Base-by-base conservation (phyloP, 176 grass and related monocot species). In the Eleusine coracana region DNA sequence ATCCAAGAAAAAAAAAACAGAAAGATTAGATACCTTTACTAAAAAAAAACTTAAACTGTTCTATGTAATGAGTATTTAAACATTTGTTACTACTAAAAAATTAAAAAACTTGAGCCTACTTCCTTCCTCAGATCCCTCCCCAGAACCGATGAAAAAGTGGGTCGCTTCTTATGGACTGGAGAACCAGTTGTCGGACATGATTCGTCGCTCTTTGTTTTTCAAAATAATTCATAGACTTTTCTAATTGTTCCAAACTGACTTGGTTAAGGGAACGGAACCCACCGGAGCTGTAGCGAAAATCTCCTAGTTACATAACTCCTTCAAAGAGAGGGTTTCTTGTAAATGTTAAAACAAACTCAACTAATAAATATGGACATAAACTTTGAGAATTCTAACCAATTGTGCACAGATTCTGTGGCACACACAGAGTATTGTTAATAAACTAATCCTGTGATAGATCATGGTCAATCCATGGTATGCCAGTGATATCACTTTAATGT, bases 241-340 rank as follows among this genome's bases (percentile, higher is more conserved):
- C 31, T 34, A 34, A 34, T 34, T 34, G 1, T 34, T 34, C 31
- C 31, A 34, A 34, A 34, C 31, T 34, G 31, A 34, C 31, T 34
- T 34, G 31, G 31, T 34, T 34, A 34, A 34, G 31, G 31, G 31
- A 34, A 34, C 2, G 31, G 31, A 34, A 34, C 31, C 31, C 31
- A 34, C 31, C 31, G 31, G 31, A 34, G 31, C 0, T 34, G 31
- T 34, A 34, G 31, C 31, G 31, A 34, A 34, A 34, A 34, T 0
- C 66, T 79, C 65, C 25, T 62, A 52, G 20, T 71, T 62, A 40
- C 38, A 18, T 16, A 40, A 25, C 62, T 34, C 31, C 31, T 49
- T 85, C 6, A 28, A 60, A 84, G 9, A 67, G 17, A 46, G 5
- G 12, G 10, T 78, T 48, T 51, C 12, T 75, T 87, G 68, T 18